Conservation (phyloP, 2,329 filamentous ascomycete species). For the Arthrobotrys megalospora region DNA sequence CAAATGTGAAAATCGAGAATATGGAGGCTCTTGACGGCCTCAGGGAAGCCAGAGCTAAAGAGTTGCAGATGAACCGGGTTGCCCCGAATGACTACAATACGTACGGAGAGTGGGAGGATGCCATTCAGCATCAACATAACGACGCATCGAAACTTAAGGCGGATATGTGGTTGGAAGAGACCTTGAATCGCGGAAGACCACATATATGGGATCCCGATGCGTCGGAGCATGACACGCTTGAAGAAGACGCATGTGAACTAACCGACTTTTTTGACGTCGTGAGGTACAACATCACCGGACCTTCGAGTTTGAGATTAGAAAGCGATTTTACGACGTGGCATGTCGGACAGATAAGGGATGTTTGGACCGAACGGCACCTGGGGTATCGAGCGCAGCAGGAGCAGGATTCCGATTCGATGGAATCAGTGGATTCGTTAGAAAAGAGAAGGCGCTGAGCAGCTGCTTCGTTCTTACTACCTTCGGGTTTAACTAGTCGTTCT, state of each 20-base stretch:
- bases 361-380: background rate
- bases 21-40: background rate
- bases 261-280: background rate
- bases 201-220: no score
- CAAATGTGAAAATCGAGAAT: background rate
- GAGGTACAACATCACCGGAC: background rate
- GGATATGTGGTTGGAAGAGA: background rate
- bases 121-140: background rate
- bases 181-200: no score
- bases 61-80: background rate
- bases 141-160: background rate
- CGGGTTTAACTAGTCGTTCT: no score
- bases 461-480: no score
- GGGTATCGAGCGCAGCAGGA: no score
- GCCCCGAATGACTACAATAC: background rate
- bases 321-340: constrained; percentile 16
- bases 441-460: no score
- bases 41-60: background rate
- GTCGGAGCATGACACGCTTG: no score
- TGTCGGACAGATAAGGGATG: background rate
- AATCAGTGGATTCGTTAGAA: no score
- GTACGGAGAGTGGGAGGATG: background rate
- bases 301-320: constrained; percentile 4
- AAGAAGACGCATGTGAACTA: background rate
- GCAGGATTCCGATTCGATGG: no score